Evolutionary conservation across 2,329 filamentous ascomycete species (phyloP), one percentile per base, ranked within the genome.

Genomic region (Colletotrichum salicis): DNA sequence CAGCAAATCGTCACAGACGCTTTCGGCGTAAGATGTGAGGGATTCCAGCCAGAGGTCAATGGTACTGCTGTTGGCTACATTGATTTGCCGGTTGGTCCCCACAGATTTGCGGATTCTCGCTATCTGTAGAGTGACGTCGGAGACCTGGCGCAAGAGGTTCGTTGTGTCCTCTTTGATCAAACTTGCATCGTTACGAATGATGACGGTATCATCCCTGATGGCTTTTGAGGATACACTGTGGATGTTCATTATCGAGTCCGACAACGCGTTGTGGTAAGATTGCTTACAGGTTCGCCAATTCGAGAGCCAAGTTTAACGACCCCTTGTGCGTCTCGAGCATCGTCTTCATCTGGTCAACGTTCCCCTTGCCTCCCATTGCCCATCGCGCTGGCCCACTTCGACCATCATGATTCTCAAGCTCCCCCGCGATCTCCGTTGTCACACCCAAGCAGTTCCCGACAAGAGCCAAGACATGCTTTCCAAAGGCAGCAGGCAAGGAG

Each of bases 361-460:
- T 37, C 31, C n/a, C 57, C 13, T 45, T 60, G 15, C 57, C 57
- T 19, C 37, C 29, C n/a, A 60, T 24, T 12, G 57, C 57, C 57
- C 57, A 60, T 11, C 31, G 31, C 3, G 57, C 31, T 13, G 57
- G 57, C 19, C 57, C 57, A n/a, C 29, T 60, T 10, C 33, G 57
- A 19, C 57, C 57, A 45, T 29, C 37, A 8, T 60, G 31, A 31
- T 37, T 45, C n/a, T 24, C 22, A 19, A 60, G 57, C 7, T 35
- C 31, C 19, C 29, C 57, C n/a, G 31, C 24, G 4, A 60, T 33
- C 57, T 60, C 15, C 31, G n/a, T 35, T 24, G 74, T 65, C 7
- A 76, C 66, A 5, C 57, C 68, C 35, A 65, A 66, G 52, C 75
- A 76, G 52, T 75, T 76, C 22, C 55, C 65, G n/a, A 76, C 57